These are phyloP conservation scores for Colletotrichum echinochloae DNA, from an alignment of 2,329 filamentous ascomycete species.

Conservation along the genomic window DNA sequence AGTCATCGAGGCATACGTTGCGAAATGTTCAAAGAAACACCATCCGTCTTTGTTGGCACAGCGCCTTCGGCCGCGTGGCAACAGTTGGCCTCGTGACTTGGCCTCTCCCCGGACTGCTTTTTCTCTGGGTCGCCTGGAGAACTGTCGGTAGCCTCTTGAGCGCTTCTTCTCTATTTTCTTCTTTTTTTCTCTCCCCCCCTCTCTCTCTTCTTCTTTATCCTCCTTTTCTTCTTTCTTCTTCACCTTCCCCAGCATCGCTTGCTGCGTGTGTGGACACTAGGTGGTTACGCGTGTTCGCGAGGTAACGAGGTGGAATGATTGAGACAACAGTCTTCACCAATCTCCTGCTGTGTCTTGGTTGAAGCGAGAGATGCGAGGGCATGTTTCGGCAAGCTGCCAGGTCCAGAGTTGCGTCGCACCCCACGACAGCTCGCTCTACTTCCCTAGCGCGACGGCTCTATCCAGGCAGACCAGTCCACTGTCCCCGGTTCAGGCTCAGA, in stretches of 20 bases:
- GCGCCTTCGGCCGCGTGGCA: slow-evolving; percentile 30
- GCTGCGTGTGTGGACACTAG: background rate
- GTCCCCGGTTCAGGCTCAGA: slow-evolving; percentile 15
- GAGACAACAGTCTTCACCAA: slow-evolving; percentile 20
- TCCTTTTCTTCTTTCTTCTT: background rate
- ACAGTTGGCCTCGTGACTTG: slow-evolving; percentile 33
- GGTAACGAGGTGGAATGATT: slow-evolving; percentile 33
- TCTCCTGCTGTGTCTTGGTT: slow-evolving; percentile 25
- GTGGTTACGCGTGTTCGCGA: slow-evolving; percentile 16
- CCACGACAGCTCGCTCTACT: slow-evolving; percentile 33
- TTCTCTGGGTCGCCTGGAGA: slow-evolving; percentile 21
- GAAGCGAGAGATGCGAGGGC: slow-evolving; percentile 31
- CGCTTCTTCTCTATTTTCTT: background rate
- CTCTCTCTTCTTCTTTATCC: background rate
- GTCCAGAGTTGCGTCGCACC: slow-evolving; percentile 30
- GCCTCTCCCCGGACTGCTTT: slow-evolving; percentile 23
- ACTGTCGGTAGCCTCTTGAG: slow-evolving; percentile 17
- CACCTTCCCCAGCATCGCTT: background rate
- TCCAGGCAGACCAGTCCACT: slow-evolving; percentile 21
- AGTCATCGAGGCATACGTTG: slow-evolving; percentile 1
- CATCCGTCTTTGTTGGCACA: slow-evolving; percentile 34
- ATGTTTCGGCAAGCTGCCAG: slow-evolving; percentile 36
- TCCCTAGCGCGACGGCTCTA: slow-evolving; percentile 26
- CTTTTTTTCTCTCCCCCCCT: no score
- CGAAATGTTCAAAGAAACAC: slow-evolving; percentile 18